phyloP scores from a whole-genome alignment of 805 yeast species.

The Cyberlindnera samutprakarnensis region DNA sequence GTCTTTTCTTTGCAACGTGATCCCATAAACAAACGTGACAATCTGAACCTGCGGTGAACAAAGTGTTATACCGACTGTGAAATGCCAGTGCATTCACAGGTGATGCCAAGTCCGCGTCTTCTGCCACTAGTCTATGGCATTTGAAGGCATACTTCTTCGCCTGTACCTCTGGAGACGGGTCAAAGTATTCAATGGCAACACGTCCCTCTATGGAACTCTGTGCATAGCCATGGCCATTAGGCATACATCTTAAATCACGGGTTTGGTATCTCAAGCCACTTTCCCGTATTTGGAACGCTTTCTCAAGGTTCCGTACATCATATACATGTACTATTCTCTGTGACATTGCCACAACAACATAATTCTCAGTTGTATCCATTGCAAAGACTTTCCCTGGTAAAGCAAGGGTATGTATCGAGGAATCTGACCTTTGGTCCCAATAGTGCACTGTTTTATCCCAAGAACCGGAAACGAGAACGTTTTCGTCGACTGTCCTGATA shows the following conservation, averaged over 20 bases:
- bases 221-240: slow-evolving; percentile 52
- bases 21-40: slow-evolving; percentile 90
- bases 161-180: slow-evolving; percentile 35
- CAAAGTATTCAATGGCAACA: slow-evolving; percentile 64
- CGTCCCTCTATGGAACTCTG: slow-evolving; percentile 77
- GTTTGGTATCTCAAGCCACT: slow-evolving; percentile 65
- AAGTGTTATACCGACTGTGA: slow-evolving; percentile 70
- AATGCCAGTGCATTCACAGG: slow-evolving; percentile 73
- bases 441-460: slow-evolving; percentile 38
- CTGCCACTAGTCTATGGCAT: slow-evolving; percentile 54
- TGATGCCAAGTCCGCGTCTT: slow-evolving; percentile 51
- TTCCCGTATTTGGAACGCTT: slow-evolving; percentile 46
- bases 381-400: slow-evolving; percentile 48
- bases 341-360: slow-evolving; percentile 46
- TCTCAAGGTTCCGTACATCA: slow-evolving; percentile 39
- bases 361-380: slow-evolving; percentile 45
- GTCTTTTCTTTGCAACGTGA: slow-evolving; percentile 68
- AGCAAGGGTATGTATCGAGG: slow-evolving; percentile 7
- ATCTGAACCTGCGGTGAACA: slow-evolving; percentile 88
- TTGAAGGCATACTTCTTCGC: slow-evolving; percentile 65
- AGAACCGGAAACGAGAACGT: slow-evolving; percentile 44
- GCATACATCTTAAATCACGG: slow-evolving; percentile 46
- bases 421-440: slow-evolving; percentile 5
- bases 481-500: slow-evolving; percentile 16
- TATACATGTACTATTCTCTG: slow-evolving; percentile 47